These are phyloP conservation scores for Chlorella sp. DNA, from an alignment of 139 green algal species.

Conservation along the genomic window DNA sequence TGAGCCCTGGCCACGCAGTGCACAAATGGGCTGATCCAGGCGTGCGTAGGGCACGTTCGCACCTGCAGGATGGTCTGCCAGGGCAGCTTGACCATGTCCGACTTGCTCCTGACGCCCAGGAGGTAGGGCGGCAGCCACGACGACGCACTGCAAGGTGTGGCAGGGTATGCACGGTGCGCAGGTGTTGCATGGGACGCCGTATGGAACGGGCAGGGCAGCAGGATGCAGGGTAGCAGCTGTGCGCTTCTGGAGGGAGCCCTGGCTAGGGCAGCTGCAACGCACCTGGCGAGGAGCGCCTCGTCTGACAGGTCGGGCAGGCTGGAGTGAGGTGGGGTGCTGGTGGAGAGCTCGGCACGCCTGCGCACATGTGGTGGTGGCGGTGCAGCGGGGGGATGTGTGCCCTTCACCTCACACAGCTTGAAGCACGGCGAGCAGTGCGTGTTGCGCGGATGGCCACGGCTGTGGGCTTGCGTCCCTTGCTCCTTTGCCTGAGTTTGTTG, in stretches of 20 bases:
- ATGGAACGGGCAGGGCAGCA: background rate
- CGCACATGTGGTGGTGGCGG: background rate
- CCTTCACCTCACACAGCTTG: background rate
- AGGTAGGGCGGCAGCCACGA: slow-evolving; percentile 39
- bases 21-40: background rate
- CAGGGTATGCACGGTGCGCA: too few relatives aligned
- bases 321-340: background rate
- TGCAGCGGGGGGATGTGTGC: background rate
- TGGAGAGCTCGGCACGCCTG: background rate
- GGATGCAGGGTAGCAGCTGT: background rate
- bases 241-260: background rate
- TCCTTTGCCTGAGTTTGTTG: background rate
- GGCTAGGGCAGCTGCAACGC: background rate
- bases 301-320: slow-evolving; percentile 46
- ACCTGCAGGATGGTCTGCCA: slow-evolving; percentile 20
- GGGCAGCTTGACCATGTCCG: slow-evolving; percentile 20
- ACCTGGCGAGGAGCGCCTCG: slow-evolving; percentile 19
- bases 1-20: background rate
- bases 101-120: slow-evolving; percentile 21
- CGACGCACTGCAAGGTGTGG: background rate
- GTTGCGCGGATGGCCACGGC: background rate
- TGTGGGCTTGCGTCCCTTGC: background rate
- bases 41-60: background rate
- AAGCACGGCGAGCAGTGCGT: background rate
- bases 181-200: too few relatives aligned